A percentile compares a stretch with the other conserved stretches of the same genome.
Evolutionary conservation across 2,329 filamentous ascomycete genomes (phyloP).

Genomic region (Aureobasidium mangrovei): DNA sequence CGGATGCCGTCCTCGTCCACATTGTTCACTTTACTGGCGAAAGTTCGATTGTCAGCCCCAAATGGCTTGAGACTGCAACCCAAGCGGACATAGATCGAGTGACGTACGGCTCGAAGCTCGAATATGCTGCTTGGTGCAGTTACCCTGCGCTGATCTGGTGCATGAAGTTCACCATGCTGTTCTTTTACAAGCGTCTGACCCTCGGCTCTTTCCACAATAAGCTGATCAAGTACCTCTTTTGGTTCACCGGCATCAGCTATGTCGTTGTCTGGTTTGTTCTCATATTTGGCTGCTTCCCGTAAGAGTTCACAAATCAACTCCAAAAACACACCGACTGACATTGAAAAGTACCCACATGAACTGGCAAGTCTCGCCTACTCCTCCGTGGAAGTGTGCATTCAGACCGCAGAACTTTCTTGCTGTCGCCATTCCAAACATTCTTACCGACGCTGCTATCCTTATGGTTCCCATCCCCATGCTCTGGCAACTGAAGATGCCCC

Average conservation of each 20-base stretch:
- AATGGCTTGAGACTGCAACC: conserved; percentile 21
- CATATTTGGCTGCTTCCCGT: conserved; percentile 21
- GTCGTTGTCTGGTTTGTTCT: conserved; percentile 28
- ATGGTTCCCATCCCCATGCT: conserved; percentile 29
- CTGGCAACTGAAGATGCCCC: conserved; percentile 26
- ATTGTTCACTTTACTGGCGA: conserved; percentile 26
- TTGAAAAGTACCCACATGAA: conserved; percentile 18
- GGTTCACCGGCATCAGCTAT: conserved; percentile 24
- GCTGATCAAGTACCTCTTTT: conserved; percentile 25
- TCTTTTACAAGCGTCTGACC: conserved; percentile 28
- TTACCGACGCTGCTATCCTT: conserved; percentile 28
- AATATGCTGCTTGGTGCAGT: conserved; percentile 34
- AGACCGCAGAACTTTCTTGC: conserved; percentile 26
- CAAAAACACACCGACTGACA: not conserved
- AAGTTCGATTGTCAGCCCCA: conserved; percentile 23
- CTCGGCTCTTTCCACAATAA: conserved; percentile 26
- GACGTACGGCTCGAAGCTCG: conserved; percentile 29
- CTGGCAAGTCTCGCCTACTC: conserved; percentile 24
- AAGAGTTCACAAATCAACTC: not conserved
- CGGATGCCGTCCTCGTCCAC: conserved; percentile 31
- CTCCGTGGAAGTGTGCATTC: conserved; percentile 24
- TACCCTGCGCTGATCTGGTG: conserved; percentile 33
- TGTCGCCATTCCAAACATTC: conserved; percentile 25
- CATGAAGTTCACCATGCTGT: conserved; percentile 26
- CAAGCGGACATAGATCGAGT: conserved; percentile 24